phyloP scores from a whole-genome alignment of 2,329 filamentous ascomycete genomes.

The Aphanocladium album region DNA sequence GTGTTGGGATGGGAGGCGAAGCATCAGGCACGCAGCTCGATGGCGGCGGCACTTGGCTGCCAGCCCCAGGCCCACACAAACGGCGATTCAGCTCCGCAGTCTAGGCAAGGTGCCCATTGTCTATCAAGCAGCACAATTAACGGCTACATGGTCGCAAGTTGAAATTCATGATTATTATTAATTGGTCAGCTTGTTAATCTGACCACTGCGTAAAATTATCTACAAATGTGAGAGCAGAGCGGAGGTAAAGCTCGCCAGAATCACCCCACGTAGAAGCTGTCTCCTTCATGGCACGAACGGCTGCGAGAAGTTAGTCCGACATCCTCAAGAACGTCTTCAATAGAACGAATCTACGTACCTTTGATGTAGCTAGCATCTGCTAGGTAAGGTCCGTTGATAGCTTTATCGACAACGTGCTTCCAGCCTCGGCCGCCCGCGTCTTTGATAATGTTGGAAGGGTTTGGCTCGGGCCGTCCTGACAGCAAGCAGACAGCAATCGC shows the following conservation, averaged over 20 bases:
- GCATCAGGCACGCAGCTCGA: not conserved
- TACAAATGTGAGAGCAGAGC: constrained; percentile 65
- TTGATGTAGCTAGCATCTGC: constrained; percentile 84
- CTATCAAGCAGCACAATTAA: not conserved
- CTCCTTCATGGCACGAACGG: constrained; percentile 68
- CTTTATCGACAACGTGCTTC: constrained; percentile 69
- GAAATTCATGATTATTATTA: not conserved
- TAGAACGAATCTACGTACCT: constrained; percentile 39
- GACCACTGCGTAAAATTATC: constrained; percentile 69
- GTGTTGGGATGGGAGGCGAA: not conserved
- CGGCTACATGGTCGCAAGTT: too few species aligned
- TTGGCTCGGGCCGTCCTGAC: constrained; percentile 67
- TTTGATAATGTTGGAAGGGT: constrained; percentile 55
- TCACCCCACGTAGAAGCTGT: constrained; percentile 72
- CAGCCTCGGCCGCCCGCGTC: constrained; percentile 65
- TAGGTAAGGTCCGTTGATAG: constrained; percentile 60
- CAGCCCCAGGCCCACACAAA: constrained; percentile 1
- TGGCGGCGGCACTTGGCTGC: not conserved
- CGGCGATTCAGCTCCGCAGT: not conserved
- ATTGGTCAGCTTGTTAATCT: constrained; percentile 23
- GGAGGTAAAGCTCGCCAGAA: constrained; percentile 58
- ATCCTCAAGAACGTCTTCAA: not conserved
- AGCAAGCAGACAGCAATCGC: constrained; percentile 72
- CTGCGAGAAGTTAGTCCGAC: constrained; percentile 33
- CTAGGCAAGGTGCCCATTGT: too few species aligned